Conservation (phyloP, 1,284 basidiomycete genomes). For the Cryptococcus depauperatus region DNA sequence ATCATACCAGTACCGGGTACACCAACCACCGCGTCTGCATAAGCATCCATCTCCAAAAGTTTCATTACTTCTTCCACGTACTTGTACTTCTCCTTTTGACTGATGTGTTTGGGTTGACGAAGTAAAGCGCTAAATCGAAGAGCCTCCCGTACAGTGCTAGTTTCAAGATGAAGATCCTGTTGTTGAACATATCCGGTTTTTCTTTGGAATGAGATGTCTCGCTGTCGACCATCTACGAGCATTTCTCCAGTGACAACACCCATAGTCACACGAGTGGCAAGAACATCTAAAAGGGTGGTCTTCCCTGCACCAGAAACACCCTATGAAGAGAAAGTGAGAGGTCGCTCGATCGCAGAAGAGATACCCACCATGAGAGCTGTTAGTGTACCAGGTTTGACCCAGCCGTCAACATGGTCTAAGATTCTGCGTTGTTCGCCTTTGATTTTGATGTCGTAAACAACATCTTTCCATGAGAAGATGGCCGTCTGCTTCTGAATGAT, state of each 20-base stretch:
- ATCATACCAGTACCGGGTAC: conserved; percentile 54
- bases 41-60: conserved; percentile 65
- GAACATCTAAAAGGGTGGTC: conserved; percentile 73
- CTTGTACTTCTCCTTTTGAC: conserved; percentile 63
- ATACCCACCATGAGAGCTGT: conserved; percentile 50
- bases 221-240: conserved; percentile 64
- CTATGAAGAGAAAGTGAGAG: neutral
- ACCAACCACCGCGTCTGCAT: conserved; percentile 68
- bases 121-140: conserved; percentile 72
- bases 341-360: neutral
- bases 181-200: conserved; percentile 66
- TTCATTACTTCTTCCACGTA: conserved; percentile 72
- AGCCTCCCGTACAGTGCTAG: conserved; percentile 71
- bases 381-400: conserved; percentile 69
- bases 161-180: conserved; percentile 66
- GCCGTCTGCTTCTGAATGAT: conserved; percentile 45
- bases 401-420: conserved; percentile 72
- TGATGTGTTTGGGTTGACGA: conserved; percentile 62
- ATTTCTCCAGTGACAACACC: conserved; percentile 73
- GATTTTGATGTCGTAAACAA: conserved; percentile 56
- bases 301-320: conserved; percentile 63
- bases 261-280: conserved; percentile 68
- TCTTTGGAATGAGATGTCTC: conserved; percentile 60
- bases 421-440: conserved; percentile 55
- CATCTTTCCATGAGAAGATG: conserved; percentile 47